Evolutionary conservation across 2,329 filamentous ascomycete species (phyloP), one percentile per base, ranked within the genome.

Genomic region (Cladophialophora yegresii): DNA sequence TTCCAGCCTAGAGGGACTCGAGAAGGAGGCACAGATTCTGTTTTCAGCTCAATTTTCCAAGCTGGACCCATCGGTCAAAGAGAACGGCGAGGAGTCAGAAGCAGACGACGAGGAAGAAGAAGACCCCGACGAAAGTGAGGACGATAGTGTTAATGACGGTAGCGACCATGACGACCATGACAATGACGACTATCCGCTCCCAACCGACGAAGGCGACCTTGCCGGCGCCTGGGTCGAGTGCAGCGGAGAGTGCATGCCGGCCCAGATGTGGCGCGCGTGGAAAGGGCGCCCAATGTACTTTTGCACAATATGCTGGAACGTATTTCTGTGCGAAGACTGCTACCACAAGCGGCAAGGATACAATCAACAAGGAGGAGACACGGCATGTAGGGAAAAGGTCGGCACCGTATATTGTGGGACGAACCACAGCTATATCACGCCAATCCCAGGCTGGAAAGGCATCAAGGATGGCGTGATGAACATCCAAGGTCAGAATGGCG

Each of bases 391-490:
- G 5, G 57, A 13, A 4, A 45, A 23, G 2, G 20, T 33, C 12
- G 57, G 47, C 10, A 53, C 3, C 28, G n/a, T 20, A 12, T 60
- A 60, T n/a, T 60, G 57, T 13, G 57, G 57, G 13, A 30, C 12
- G 43, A 40, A 60, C 47, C 57, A 60, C 30, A 23, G 26, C 5
- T 60, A 60, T 23, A 53, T 60, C 45, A 51, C 22, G 10, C 57
- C 57, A 2, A 16, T 60, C 16, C n/a, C 3, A 6, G 45, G 57
- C 1, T 60, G 57, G 57, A 60, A 60, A 30, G 57, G 57, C 16
- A 43, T 60, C 32, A 60, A 60, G 32, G 47, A 53, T 23, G 57
- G 57, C 7, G 30, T 60, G 10, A 60, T 60, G 57, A 60, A 7
- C 4, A 60, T 60, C 13, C 43, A 51, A 12, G 33, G 20, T 20